These are phyloP conservation scores for Hypoxylon rickii DNA, from an alignment of 495 filamentous ascomycete genomes.

Conservation along the genomic window DNA sequence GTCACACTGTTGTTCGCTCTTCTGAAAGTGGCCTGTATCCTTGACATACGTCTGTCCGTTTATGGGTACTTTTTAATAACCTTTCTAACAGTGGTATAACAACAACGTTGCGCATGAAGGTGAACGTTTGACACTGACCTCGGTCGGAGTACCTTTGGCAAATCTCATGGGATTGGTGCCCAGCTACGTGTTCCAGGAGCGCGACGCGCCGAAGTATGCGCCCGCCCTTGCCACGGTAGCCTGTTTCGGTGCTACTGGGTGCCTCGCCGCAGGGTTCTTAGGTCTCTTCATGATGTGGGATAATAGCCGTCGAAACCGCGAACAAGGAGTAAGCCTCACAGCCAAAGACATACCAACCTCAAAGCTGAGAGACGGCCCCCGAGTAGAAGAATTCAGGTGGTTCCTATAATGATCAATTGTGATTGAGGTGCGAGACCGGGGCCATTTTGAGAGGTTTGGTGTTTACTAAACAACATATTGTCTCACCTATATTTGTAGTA, in stretches of 20 bases:
- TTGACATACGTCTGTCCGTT: no score
- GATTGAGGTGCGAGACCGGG: not conserved
- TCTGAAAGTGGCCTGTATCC: no score
- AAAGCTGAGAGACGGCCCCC: constrained; percentile 68
- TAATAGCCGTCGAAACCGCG: constrained; percentile 65
- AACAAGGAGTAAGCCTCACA: constrained; percentile 62
- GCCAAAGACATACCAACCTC: constrained; percentile 73
- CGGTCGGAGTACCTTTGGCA: constrained; percentile 73
- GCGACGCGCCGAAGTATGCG: constrained; percentile 74
- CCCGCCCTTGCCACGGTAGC: constrained; percentile 75
- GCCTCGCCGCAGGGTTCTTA: constrained; percentile 59
- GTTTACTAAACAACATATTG: no score
- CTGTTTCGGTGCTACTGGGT: constrained; percentile 69
- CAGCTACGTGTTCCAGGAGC: constrained; percentile 72
- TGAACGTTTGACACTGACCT: constrained; percentile 69
- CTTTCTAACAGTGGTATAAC: constrained; percentile 63
- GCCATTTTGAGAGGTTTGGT: no score
- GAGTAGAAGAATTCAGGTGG: constrained; percentile 70
- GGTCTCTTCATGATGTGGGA: constrained; percentile 73
- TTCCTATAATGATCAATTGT: constrained; percentile 50
- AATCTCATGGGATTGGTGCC: constrained; percentile 82
- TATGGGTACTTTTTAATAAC: constrained; percentile 1
- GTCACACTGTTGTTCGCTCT: no score
- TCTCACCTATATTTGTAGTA: no score
- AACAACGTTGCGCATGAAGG: constrained; percentile 82